phyloP scores from a whole-genome alignment of 495 filamentous ascomycete species.

The Pseudomonodictys pantanalensis region DNA sequence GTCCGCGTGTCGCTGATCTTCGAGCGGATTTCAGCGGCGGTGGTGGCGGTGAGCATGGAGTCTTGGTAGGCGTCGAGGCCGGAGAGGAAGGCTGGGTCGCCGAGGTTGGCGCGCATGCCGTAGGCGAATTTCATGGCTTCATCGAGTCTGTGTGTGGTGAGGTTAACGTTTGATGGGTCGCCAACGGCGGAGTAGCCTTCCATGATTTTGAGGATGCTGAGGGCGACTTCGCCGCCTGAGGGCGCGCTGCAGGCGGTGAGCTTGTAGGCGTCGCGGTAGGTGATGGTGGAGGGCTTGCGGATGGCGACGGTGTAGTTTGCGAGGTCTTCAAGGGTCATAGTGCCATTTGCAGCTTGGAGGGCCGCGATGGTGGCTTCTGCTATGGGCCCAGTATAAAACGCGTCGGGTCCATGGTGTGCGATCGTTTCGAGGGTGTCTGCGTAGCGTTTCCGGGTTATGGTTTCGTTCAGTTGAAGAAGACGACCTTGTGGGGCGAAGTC shows the following conservation, averaged over 20 bases:
- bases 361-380: conserved; percentile 71
- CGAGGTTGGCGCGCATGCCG: conserved; percentile 65
- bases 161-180: conserved; percentile 50
- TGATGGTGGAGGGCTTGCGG: conserved; percentile 59
- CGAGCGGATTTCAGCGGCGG: conserved; percentile 55
- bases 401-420: conserved; percentile 63
- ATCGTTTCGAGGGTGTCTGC: conserved; percentile 75
- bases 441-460: conserved; percentile 72
- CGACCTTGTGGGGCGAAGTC: conserved; percentile 86
- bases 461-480: conserved; percentile 66
- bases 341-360: conserved; percentile 64
- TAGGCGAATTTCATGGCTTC: conserved; percentile 89
- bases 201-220: conserved; percentile 73
- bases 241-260: conserved; percentile 69
- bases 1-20: conserved; percentile 70
- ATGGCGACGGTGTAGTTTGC: conserved; percentile 63
- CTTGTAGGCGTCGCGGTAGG: conserved; percentile 68
- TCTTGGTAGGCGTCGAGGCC: conserved; percentile 62
- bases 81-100: conserved; percentile 71
- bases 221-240: conserved; percentile 66
- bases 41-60: conserved; percentile 60
- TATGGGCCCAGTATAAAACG: conserved; percentile 71
- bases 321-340: conserved; percentile 78
- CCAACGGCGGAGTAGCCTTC: conserved; percentile 67
- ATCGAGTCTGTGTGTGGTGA: conserved; percentile 74